phyloP scores from a whole-genome alignment of 2,329 filamentous ascomycete species.

The Clarireedia hainanense region DNA sequence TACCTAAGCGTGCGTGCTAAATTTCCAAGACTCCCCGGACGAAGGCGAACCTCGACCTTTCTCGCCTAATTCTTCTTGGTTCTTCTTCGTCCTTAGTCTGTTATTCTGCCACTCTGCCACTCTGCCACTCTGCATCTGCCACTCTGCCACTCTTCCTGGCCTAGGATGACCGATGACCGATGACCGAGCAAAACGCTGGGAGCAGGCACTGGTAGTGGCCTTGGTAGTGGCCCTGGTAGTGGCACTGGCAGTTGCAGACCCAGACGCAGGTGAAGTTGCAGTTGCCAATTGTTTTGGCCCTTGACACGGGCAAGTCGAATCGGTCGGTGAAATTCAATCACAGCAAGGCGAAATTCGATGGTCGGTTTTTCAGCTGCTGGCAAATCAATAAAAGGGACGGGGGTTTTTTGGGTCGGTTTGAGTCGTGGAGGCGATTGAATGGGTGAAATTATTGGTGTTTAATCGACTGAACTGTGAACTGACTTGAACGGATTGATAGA shows the following conservation, averaged over 20 bases:
- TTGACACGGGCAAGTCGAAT: no score
- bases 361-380: no score
- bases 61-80: background rate
- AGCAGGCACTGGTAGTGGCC: background rate
- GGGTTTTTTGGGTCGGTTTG: background rate
- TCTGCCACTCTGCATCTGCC: background rate
- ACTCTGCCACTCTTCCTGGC: background rate
- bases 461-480: background rate
- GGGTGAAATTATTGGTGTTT: background rate
- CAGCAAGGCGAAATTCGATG: no score
- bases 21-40: background rate
- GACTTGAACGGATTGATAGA: background rate
- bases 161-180: background rate
- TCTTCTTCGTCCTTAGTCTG: background rate
- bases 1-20: background rate
- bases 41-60: background rate
- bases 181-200: background rate
- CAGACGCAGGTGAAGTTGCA: no score
- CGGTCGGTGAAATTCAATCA: no score
- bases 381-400: no score
- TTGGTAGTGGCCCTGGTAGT: no score
- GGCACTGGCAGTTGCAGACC: background rate
- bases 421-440: constrained; percentile 3
- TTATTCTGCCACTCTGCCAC: background rate
- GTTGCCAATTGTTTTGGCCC: no score